These are phyloP conservation scores for Aspergillus brasiliensis DNA, from an alignment of 2,329 filamentous ascomycete genomes.

Conservation along the genomic window DNA sequence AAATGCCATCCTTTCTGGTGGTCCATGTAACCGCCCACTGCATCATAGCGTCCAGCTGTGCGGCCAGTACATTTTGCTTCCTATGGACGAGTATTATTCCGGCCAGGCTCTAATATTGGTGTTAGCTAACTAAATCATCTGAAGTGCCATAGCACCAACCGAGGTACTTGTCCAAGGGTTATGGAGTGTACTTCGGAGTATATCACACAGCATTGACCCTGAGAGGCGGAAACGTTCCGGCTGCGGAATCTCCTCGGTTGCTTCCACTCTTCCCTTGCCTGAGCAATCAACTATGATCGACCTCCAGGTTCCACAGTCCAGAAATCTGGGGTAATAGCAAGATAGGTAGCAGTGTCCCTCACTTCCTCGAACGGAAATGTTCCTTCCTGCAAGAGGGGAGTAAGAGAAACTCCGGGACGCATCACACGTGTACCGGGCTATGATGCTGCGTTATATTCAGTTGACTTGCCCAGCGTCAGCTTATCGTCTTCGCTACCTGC, in stretches of 20 bases:
- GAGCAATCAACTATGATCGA: slow-evolving; percentile 3
- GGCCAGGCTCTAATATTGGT: neutral
- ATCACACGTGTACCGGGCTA: neutral
- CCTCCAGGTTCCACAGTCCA: neutral
- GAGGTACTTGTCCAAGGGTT: neutral
- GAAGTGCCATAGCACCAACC: too few relatives aligned
- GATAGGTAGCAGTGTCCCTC: slow-evolving; percentile 3
- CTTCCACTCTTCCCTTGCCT: neutral
- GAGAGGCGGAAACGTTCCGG: slow-evolving; percentile 27
- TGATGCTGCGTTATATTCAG: slow-evolving; percentile 9
- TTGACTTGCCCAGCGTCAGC: neutral
- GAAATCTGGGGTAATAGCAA: slow-evolving; percentile 9
- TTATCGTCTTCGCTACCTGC: neutral
- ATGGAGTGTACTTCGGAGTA: neutral
- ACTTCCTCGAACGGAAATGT: slow-evolving; percentile 23
- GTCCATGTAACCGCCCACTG: too few relatives aligned
- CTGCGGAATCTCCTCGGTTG: slow-evolving; percentile 27
- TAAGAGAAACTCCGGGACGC: neutral
- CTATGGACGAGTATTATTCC: neutral
- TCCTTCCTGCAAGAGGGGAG: slow-evolving; percentile 17
- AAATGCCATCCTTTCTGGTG: too few relatives aligned
- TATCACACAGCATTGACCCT: too few relatives aligned
- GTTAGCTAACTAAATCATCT: neutral
- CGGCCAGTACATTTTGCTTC: neutral
- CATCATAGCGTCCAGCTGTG: neutral